phyloP scores from a whole-genome alignment of 805 yeast genomes.

The Candida vaughaniae region DNA sequence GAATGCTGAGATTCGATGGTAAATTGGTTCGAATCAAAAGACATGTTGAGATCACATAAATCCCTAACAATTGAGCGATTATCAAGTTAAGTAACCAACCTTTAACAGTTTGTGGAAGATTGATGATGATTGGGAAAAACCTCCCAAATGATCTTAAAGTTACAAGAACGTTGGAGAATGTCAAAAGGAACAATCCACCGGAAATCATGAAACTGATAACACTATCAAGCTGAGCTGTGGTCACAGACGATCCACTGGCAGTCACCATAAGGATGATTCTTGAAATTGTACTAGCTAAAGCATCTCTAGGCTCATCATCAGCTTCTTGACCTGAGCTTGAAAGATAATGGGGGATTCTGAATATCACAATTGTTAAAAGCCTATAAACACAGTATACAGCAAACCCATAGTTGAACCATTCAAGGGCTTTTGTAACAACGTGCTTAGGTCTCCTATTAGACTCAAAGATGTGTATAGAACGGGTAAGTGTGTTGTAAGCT shows the following conservation, averaged over 20 bases:
- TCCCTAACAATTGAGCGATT: conserved; percentile 47
- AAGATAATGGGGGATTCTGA: conserved; percentile 37
- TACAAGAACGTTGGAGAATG: conserved; percentile 61
- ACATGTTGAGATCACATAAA: conserved; percentile 53
- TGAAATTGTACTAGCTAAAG: conserved; percentile 50
- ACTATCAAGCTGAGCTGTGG: conserved; percentile 42
- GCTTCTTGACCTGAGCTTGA: conserved; percentile 9
- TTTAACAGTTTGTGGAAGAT: conserved; percentile 15
- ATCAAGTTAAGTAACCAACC: conserved; percentile 38
- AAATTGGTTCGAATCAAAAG: conserved; percentile 48
- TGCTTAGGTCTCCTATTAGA: conserved; percentile 1
- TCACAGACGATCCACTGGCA: conserved; percentile 19
- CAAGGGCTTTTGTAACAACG: conserved; percentile 7
- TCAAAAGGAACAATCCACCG: conserved; percentile 57
- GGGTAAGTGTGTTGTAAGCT: conserved; percentile 3
- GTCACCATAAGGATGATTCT: conserved; percentile 27
- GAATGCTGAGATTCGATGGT: conserved; percentile 43
- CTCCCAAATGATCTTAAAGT: conserved; percentile 55
- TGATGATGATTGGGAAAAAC: conserved; percentile 23
- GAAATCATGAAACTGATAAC: conserved; percentile 54
- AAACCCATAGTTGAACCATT: conserved; percentile 27
- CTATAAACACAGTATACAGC: conserved; percentile 52
- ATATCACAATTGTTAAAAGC: conserved; percentile 38
- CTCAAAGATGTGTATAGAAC: conserved; percentile 1
- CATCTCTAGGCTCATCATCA: conserved; percentile 32